phyloP scores from a whole-genome alignment of 83 land plant genomes.

The Picea abies region DNA sequence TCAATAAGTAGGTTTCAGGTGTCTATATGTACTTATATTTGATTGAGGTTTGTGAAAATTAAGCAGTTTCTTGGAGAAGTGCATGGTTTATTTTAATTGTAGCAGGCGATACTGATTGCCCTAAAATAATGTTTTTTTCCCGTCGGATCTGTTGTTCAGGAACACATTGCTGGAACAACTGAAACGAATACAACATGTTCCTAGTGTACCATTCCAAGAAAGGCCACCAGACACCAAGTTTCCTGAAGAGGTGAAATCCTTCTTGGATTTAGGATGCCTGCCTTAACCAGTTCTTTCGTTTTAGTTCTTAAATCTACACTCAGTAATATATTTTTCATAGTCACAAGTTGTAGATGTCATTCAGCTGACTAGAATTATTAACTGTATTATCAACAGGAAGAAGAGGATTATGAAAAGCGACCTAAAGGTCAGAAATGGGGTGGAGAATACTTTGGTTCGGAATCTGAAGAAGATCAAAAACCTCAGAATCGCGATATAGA shows the following conservation, averaged over 20 bases:
- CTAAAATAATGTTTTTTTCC: neutral
- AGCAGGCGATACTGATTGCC: neutral
- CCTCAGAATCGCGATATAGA: conserved; percentile 8
- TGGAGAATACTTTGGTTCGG: conserved; percentile 16
- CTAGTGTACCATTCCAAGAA: conserved; percentile 89
- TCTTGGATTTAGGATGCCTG: neutral
- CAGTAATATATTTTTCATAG: no score
- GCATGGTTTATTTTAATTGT: no score
- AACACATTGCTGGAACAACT: conserved; percentile 67
- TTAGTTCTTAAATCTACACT: no score
- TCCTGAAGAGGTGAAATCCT: conserved; percentile 43
- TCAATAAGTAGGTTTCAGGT: no score
- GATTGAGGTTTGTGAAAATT: no score
- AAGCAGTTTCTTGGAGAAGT: no score
- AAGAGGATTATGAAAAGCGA: conserved; percentile 18
- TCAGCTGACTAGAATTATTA: neutral
- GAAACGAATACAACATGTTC: conserved; percentile 83
- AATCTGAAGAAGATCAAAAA: conserved; percentile 11
- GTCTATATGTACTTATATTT: no score
- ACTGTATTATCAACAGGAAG: conserved; percentile 2
- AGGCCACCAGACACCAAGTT: conserved; percentile 82
- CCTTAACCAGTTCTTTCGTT: neutral
- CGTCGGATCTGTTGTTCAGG: conserved; percentile 13
- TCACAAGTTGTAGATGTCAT: no score
- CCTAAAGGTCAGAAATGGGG: conserved; percentile 12